Base-by-base conservation (phyloP, 129 eudicot genomes). In the Scalesia atractyloides region DNA sequence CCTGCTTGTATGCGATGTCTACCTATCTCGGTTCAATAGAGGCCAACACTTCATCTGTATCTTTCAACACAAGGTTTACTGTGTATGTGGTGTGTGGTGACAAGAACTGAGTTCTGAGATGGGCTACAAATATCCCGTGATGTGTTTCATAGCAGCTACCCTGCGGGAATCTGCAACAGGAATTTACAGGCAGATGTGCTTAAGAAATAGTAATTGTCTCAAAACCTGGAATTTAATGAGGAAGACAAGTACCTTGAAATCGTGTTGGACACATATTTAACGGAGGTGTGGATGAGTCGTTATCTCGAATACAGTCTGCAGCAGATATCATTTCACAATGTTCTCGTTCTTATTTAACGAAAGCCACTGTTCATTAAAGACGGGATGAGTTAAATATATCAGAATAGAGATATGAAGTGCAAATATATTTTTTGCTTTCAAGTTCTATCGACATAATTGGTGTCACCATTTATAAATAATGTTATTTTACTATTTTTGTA, bases 281-380 rank as follows among this genome's bases (percentile, higher is more conserved):
- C 0, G 0, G 6, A 8, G 26, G 26, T 9, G 26, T 9, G 43
- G 13, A 5, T 1, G 26, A 22, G 4, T 0, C 7, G n/a, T 20
- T 10, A 34, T 0, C 2, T 63, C n/a, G 39, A 53, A 52, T 70
- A 20, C 66, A 70, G 11, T 36, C 41, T 19, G 54, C 37, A 0
- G 61, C 9, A 59, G 75, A 56, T 54, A 70, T 70, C 75, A 70
- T 19, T 70, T 54, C 66, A 56, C 36, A 20, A 1, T 56, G 53
- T 37, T 41, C 54, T 70, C 54, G 1, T 39, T 20, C 2, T 70
- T 7, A 34, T 14, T 56, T 41, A 41, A 18, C 7, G 54, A 54
- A 22, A 70, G 20, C 66, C 75, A 70, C 75, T 70, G 24, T 39
- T n/a, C 66, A 20, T 26, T 36, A 5, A 34, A 17, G 5, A 34